Evolutionary conservation across 805 yeast species (phyloP).

Genomic region (Zygoascus tannicola): DNA sequence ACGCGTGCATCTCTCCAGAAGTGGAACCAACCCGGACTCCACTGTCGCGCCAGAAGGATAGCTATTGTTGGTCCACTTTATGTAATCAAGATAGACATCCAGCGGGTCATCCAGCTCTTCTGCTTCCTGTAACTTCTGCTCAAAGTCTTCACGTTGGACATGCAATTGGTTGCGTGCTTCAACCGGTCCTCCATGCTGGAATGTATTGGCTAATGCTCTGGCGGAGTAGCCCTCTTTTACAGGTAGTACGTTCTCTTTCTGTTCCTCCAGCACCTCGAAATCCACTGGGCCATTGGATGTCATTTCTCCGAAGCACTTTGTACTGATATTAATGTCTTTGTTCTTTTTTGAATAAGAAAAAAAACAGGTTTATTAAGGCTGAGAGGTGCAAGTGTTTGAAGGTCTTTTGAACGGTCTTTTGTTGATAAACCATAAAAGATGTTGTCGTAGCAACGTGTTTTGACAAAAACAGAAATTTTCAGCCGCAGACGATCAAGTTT

Average conservation of each 20-base stretch:
- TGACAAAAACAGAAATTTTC: too few relatives aligned
- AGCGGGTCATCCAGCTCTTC: constrained; percentile 72
- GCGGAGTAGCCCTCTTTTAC: constrained; percentile 63
- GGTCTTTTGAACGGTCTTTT: too few relatives aligned
- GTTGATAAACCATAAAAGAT: too few relatives aligned
- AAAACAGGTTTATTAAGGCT: too few relatives aligned
- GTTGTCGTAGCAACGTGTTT: too few relatives aligned
- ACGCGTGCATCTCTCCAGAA: constrained; percentile 65
- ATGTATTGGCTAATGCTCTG: constrained; percentile 39
- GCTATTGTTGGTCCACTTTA: constrained; percentile 56
- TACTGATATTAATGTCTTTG: too few relatives aligned
- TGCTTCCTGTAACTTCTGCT: constrained; percentile 37
- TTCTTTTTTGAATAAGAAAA: too few relatives aligned
- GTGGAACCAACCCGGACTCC: constrained; percentile 54
- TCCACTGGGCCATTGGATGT: constrained; percentile 19
- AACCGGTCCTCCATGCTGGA: constrained; percentile 18
- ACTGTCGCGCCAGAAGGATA: constrained; percentile 51
- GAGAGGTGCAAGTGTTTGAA: too few relatives aligned
- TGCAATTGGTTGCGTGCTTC: constrained; percentile 12
- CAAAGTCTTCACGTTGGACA: constrained; percentile 39
- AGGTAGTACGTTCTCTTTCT: constrained; percentile 52
- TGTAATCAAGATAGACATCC: constrained; percentile 62
- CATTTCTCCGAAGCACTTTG: too few relatives aligned
- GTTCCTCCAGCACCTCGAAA: constrained; percentile 42
- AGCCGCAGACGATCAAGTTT: too few relatives aligned